Evolutionary conservation across 257 asterid species (phyloP), one percentile per base, ranked within the genome.

Genomic region (Fraxinus americana): DNA sequence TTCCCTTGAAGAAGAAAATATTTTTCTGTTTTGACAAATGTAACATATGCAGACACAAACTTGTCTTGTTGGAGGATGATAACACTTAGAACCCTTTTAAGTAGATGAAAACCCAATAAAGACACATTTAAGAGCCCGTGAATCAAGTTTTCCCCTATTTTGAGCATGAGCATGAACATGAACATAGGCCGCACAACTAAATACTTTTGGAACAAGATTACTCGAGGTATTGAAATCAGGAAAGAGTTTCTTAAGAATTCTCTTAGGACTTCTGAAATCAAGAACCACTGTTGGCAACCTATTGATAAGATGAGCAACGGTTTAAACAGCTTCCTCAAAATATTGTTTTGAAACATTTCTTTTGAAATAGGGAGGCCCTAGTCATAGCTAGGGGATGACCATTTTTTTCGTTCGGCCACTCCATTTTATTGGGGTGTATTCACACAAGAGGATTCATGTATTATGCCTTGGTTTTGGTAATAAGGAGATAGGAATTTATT

Each of bases 371-470:
- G n/a, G n/a, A n/a, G n/a, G n/a, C 57, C 4, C 19, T 48, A 4
- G 2, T 13, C 19, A 4, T 11, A 11, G 57, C n/a, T 11, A 48
- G n/a, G 19, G 2, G n/a, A 16, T 48, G 57, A 4, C 57, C 57
- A 48, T 48, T 48, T 5, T 27, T 48, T 35, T n/a, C 6, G 6
- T 9, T 78, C 1, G 10, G 21, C 77, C 0, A 36, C 4, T 48
- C 30, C 66, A 16, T 70, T 71, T 59, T 78, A 8, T 25, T 78
- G 77, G 2, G 81, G 63, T 2, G 57, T 78, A 2, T 57, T 32
- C 0, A 71, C 72, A 61, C 73, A n/a, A n/a, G 69, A 72, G 4
- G 30, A 39, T 8, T 61, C 21, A 59, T 78, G 74, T 21, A 78
- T 29, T 7, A 65, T 72, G 0, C 82, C 68, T 0, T 32, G 27